These are phyloP conservation scores for Wickerhamomyces subpelliculosus DNA, from an alignment of 805 yeast genomes.

Conservation along the genomic window DNA sequence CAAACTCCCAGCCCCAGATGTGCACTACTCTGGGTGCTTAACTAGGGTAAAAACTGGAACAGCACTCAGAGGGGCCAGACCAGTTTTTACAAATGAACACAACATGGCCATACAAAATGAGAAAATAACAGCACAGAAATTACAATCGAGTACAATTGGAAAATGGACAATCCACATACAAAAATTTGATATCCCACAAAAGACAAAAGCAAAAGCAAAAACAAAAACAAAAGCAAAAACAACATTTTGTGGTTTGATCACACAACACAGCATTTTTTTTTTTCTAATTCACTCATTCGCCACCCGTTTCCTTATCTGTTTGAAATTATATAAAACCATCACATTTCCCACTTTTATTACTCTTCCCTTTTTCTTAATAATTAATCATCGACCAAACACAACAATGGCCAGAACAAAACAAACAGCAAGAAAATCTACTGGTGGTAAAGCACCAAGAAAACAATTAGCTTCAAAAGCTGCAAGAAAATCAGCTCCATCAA, in stretches of 20 bases:
- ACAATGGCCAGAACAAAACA: constrained; percentile 89
- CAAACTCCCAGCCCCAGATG: constrained; percentile 1
- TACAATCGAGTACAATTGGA: too few relatives aligned
- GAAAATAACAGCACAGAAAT: not conserved
- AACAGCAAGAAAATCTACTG: constrained; percentile 92
- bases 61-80: too few relatives aligned
- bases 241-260: too few relatives aligned
- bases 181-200: too few relatives aligned
- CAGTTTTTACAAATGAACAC: not conserved
- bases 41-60: not conserved
- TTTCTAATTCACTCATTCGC: too few relatives aligned
- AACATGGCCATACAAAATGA: not conserved
- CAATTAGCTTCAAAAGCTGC: constrained; percentile 90
- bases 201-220: too few relatives aligned
- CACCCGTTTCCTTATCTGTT: too few relatives aligned
- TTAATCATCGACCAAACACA: constrained; percentile 12
- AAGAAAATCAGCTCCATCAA: constrained; percentile 86
- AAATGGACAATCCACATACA: too few relatives aligned
- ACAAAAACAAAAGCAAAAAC: too few relatives aligned
- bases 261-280: too few relatives aligned
- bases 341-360: not conserved
- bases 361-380: not conserved
- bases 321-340: constrained; percentile 1
- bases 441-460: constrained; percentile 96
- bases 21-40: not conserved